Base-by-base conservation (phyloP, 352 stramenopile genomes). In the Halophytophthora polymorphica region DNA sequence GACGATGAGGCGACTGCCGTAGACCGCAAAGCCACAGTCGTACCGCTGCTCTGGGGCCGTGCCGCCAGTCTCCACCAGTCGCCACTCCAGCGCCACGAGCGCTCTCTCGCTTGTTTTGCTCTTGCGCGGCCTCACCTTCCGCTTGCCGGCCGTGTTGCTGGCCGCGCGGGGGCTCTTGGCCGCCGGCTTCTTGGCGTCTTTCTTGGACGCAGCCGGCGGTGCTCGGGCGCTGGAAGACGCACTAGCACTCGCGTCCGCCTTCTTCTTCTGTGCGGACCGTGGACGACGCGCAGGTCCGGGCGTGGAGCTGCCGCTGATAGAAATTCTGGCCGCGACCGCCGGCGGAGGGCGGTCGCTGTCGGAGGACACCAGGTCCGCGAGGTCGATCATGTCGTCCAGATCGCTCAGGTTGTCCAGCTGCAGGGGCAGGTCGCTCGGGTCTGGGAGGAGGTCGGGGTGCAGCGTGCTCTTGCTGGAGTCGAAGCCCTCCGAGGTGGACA, bases 331-430 rank as follows among this genome's bases (percentile, higher is more conserved):
- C 19, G 64, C 54, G 12, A 73, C 51, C 12, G 55, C 37, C 46
- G 64, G 51, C 22, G 55, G 62, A 37, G 59, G 59, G 14, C 55
- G 59, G 28, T 79, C 63, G 8, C 28, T 67, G n/a, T 80, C 73
- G 2, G 59, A 78, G 4, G 69, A 69, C 21, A 84, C 57, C 18
- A 84, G 54, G 22, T 84, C 71, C n/a, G 71, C 68, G 1, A 84
- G 63, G 40, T 84, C 62, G 42, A 84, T 80, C 34, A 78, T 73
- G 36, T 82, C 73, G 35, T 75, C 68, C 50, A 82, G 69, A 50
- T 84, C 71, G 29, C 71, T 84, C 18, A 82, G 49, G 23, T 59
- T 73, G 48, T 82, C 71, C 15, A 82, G 56, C 36, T 75, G 65
- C 15, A 78, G 49, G 38, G 58, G 45, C 15, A 58, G 38, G 31